These are phyloP conservation scores for Rugonectria rugulosa DNA, from an alignment of 2,329 filamentous ascomycete species.

Conservation along the genomic window DNA sequence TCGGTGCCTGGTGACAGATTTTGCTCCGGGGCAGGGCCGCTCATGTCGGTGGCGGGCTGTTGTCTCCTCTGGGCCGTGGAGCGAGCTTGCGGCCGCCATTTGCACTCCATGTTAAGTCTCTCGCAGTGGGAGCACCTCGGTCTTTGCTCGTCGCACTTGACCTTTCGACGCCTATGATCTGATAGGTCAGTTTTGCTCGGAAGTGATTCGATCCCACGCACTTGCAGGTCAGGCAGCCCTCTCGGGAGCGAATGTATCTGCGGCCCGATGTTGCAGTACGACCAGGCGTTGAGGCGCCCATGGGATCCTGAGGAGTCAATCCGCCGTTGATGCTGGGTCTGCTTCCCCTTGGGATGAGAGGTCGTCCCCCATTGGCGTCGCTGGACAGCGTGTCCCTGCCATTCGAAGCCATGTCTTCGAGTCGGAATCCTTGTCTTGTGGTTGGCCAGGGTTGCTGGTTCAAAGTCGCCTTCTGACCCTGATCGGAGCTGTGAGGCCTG, in stretches of 20 bases:
- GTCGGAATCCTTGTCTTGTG: conserved; percentile 4
- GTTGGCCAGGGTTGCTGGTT: too few relatives aligned
- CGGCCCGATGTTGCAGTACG: conserved; percentile 28
- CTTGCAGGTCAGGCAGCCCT: conserved; percentile 54
- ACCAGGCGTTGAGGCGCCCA: conserved; percentile 17
- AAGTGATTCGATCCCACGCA: conserved; percentile 31
- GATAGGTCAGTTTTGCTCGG: conserved; percentile 9
- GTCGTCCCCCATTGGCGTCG: conserved; percentile 25
- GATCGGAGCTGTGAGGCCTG: too few relatives aligned
- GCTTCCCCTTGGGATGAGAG: conserved; percentile 28
- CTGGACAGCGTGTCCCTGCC: conserved; percentile 11
- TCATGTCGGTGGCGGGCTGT: conserved; percentile 10
- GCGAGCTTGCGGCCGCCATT: conserved; percentile 51
- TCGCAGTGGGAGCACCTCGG: conserved; percentile 60
- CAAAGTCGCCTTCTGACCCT: too few relatives aligned
- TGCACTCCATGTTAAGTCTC: conserved; percentile 59
- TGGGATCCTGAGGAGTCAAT: conserved; percentile 12
- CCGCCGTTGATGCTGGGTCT: conserved; percentile 17
- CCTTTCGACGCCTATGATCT: conserved; percentile 52
- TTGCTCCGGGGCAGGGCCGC: conserved; percentile 24
- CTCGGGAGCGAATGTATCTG: conserved; percentile 37
- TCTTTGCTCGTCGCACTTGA: conserved; percentile 59
- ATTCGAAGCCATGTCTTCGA: conserved; percentile 11
- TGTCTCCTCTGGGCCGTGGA: conserved; percentile 31
- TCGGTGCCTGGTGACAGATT: conserved; percentile 40